phyloP scores from a whole-genome alignment of 306 rosid species.

The Cicer chorassanicum region DNA sequence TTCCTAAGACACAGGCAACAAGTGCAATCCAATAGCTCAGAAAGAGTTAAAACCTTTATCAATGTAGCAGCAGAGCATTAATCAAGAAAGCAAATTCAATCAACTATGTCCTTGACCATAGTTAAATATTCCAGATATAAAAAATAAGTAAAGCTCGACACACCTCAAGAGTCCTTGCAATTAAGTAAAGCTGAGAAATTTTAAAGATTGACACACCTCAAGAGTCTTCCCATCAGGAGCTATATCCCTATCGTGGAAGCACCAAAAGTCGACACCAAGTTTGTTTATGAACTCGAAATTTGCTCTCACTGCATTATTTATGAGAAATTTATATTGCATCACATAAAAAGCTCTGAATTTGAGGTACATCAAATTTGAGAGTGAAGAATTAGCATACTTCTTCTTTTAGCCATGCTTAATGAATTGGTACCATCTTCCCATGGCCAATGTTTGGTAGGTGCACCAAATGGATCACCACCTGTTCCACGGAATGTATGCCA shows the following conservation, averaged over 20 bases:
- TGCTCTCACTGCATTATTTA: constrained; percentile 72
- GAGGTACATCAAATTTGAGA: constrained; percentile 15
- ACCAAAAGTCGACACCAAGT: constrained; percentile 89
- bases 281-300: constrained; percentile 89
- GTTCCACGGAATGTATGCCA: constrained; percentile 99
- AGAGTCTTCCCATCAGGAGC: constrained; percentile 83
- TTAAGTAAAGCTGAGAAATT: constrained; percentile 11
- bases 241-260: constrained; percentile 94
- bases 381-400: constrained; percentile 62
- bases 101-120: constrained; percentile 23
- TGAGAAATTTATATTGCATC: constrained; percentile 25
- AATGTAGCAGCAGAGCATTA: constrained; percentile 23
- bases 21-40: constrained; percentile 36
- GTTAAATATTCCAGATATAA: constrained; percentile 18
- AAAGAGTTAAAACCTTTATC: constrained; percentile 1
- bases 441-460: constrained; percentile 88
- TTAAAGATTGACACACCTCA: constrained; percentile 56
- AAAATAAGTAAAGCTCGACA: constrained; percentile 37
- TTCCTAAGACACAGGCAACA: constrained; percentile 60
- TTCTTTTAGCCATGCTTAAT: constrained; percentile 87
- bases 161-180: constrained; percentile 67
- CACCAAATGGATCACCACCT: constrained; percentile 91
- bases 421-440: constrained; percentile 99
- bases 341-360: constrained; percentile 2
- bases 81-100: constrained; percentile 3